phyloP scores from a whole-genome alignment of 1,284 basidiomycete genomes.

The Kalmanozyma brasiliensis region DNA sequence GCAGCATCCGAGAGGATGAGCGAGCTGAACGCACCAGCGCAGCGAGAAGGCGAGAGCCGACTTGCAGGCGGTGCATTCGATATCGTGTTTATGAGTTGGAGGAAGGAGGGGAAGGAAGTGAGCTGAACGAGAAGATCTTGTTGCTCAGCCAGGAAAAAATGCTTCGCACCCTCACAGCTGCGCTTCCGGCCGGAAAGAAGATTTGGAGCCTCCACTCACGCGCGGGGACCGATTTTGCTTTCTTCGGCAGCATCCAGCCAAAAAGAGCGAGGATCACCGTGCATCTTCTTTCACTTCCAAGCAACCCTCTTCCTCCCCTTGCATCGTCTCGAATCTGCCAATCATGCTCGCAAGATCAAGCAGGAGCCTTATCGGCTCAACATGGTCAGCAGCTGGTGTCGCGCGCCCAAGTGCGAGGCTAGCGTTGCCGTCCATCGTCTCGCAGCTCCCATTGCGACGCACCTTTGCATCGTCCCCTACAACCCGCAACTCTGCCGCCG shows the following conservation, averaged over 20 bases:
- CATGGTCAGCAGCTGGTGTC: not conserved
- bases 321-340: too few species aligned
- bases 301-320: too few species aligned
- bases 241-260: too few species aligned
- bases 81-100: slow-evolving; percentile 27
- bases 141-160: slow-evolving; percentile 11
- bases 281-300: too few species aligned
- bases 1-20: not conserved
- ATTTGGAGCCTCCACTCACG: slow-evolving; percentile 1
- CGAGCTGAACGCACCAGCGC: slow-evolving; percentile 6
- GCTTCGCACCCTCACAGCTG: slow-evolving; percentile 9
- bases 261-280: too few species aligned
- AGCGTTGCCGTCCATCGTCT: not conserved
- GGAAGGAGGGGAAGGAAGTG: slow-evolving; percentile 5
- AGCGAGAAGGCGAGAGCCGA: not conserved
- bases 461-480: not conserved
- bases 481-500: slow-evolving; percentile 1
- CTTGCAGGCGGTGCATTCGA: slow-evolving; percentile 12
- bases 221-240: slow-evolving; percentile 2
- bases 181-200: slow-evolving; percentile 25
- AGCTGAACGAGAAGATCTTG: slow-evolving; percentile 1
- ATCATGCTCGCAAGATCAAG: slow-evolving; percentile 20
- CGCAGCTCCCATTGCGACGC: not conserved
- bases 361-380: slow-evolving; percentile 3
- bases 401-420: not conserved